Conservation (phyloP, 345 rosid species). For the Aethionema arabicum region DNA sequence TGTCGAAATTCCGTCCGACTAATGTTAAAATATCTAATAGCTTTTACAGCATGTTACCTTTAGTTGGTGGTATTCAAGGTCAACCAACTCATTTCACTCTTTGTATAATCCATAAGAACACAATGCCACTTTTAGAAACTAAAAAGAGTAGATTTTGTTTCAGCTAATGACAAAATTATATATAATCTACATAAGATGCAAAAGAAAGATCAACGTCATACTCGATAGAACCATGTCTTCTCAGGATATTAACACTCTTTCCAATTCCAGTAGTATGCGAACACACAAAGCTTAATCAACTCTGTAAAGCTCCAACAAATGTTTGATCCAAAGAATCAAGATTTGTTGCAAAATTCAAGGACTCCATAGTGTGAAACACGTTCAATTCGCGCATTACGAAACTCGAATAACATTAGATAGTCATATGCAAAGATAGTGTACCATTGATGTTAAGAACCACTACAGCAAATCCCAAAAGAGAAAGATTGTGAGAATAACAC, state of each 20-base stretch:
- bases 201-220: constrained; percentile 39
- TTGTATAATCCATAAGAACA: constrained; percentile 19
- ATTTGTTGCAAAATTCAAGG: too few relatives aligned
- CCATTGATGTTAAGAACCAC: too few relatives aligned
- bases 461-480: too few relatives aligned
- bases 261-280: constrained; percentile 86
- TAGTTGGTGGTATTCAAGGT: constrained; percentile 64
- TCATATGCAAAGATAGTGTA: too few relatives aligned
- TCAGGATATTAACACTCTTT: constrained; percentile 77
- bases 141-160: too few relatives aligned
- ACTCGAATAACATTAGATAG: constrained; percentile 50
- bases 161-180: neutral
- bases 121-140: constrained; percentile 17
- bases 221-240: constrained; percentile 77
- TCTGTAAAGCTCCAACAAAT: neutral
- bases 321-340: neutral
- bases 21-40: too few relatives aligned
- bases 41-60: too few relatives aligned
- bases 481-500: constrained; percentile 50
- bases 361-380: too few relatives aligned
- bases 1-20: too few relatives aligned
- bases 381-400: neutral
- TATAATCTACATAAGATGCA: too few relatives aligned
- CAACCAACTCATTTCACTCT: constrained; percentile 82
- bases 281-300: constrained; percentile 20